A percentile compares a stretch with the other conserved stretches of the same genome.
Evolutionary conservation across 2,329 filamentous ascomycete species (phyloP).

Genomic region (Hypoxylon sp.): DNA sequence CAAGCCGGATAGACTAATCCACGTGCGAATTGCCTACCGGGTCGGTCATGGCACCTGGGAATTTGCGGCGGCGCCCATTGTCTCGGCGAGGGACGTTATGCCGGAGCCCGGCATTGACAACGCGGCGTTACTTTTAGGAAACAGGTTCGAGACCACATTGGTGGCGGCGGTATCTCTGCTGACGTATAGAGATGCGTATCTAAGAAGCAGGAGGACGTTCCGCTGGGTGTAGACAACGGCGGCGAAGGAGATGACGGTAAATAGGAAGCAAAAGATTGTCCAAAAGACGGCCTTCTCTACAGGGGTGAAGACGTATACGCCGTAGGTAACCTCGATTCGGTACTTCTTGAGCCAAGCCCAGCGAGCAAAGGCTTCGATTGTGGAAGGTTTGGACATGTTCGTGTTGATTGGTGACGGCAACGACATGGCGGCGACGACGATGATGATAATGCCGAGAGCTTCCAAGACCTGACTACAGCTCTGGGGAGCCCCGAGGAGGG

Average conservation of each 20-base stretch:
- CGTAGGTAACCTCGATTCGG: conserved; percentile 86
- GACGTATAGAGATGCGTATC: conserved; percentile 33
- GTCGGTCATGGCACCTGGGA: conserved; percentile 33
- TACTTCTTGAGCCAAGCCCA: conserved; percentile 84
- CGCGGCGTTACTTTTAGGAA: conserved; percentile 21
- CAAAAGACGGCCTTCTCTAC: conserved; percentile 86
- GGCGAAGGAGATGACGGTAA: conserved; percentile 77
- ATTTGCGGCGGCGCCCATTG: conserved; percentile 36
- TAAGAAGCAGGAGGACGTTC: conserved; percentile 72
- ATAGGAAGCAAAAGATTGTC: conserved; percentile 78
- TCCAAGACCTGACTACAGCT: conserved; percentile 28
- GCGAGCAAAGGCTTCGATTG: conserved; percentile 63
- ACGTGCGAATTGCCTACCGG: neutral
- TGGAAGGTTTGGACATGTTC: conserved; percentile 35
- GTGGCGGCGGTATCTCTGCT: conserved; percentile 7
- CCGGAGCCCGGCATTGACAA: conserved; percentile 21
- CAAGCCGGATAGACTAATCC: neutral
- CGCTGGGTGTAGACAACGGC: conserved; percentile 77
- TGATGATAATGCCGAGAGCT: conserved; percentile 17
- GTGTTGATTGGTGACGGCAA: neutral
- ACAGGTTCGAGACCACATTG: conserved; percentile 15
- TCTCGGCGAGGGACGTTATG: conserved; percentile 37
- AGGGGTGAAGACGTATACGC: conserved; percentile 83
- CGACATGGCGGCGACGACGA: conserved; percentile 11
- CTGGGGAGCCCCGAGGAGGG: conserved; percentile 9